These are phyloP conservation scores for Alternaria gansuensis DNA, from an alignment of 2,329 filamentous ascomycete species.

Conservation along the genomic window DNA sequence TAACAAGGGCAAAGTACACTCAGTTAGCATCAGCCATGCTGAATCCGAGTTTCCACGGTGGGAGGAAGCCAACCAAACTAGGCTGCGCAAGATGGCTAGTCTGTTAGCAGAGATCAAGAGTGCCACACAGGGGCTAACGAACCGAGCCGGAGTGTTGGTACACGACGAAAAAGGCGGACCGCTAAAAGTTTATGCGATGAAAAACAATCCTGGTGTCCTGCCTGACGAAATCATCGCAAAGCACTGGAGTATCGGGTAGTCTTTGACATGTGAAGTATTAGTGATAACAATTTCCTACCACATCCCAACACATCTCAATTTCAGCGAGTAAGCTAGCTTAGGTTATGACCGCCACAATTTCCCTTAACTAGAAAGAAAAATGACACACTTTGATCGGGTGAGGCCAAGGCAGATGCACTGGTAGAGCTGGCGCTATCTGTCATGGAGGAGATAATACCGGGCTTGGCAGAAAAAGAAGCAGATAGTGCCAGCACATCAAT, in stretches of 20 bases:
- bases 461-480: too few species aligned
- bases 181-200: slow-evolving; percentile 22
- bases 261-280: not conserved
- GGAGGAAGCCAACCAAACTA: slow-evolving; percentile 27
- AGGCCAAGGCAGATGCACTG: too few species aligned
- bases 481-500: too few species aligned
- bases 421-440: too few species aligned
- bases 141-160: slow-evolving; percentile 23
- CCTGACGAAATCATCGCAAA: slow-evolving; percentile 21
- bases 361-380: too few species aligned
- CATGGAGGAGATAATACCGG: too few species aligned
- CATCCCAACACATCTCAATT: too few species aligned
- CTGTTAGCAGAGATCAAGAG: slow-evolving; percentile 26
- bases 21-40: slow-evolving; percentile 14
- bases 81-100: slow-evolving; percentile 30
- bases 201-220: slow-evolving; percentile 16
- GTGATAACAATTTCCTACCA: too few species aligned
- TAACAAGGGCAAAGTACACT: slow-evolving; percentile 20
- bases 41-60: slow-evolving; percentile 20
- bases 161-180: slow-evolving; percentile 22
- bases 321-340: not conserved
- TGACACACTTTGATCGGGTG: too few species aligned
- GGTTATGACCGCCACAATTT: too few species aligned
- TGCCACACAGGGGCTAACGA: too few species aligned
- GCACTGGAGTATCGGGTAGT: slow-evolving; percentile 13